These are phyloP conservation scores for Diaporthe citri DNA, from an alignment of 2,329 filamentous ascomycete species.

Conservation along the genomic window DNA sequence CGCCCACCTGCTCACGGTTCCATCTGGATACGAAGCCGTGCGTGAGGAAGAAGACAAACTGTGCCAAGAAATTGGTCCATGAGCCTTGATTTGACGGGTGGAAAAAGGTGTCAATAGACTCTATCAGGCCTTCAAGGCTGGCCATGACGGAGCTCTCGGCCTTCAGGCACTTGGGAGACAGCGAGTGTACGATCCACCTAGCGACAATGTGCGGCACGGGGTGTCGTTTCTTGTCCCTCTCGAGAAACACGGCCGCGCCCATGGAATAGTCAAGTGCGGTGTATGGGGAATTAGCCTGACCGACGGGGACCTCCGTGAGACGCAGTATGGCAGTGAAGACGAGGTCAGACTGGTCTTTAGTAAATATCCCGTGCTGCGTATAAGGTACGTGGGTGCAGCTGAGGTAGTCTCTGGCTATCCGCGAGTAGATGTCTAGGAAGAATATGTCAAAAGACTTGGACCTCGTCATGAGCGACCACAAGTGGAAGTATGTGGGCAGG, in stretches of 20 bases:
- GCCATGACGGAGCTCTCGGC: constrained; percentile 84
- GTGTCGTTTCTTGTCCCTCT: constrained; percentile 94
- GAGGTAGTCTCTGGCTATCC: constrained; percentile 87
- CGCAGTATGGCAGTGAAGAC: constrained; percentile 93
- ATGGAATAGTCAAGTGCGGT: constrained; percentile 85
- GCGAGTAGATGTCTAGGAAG: constrained; percentile 90
- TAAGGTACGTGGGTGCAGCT: constrained; percentile 82
- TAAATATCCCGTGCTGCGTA: constrained; percentile 90
- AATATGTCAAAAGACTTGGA: constrained; percentile 89
- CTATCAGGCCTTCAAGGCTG: constrained; percentile 89
- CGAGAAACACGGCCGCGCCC: constrained; percentile 86
- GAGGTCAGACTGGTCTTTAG: constrained; percentile 88
- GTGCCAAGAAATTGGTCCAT: constrained; percentile 91
- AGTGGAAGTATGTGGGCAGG: constrained; percentile 93
- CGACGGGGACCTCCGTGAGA: constrained; percentile 94
- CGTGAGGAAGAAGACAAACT: constrained; percentile 90
- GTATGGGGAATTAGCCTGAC: constrained; percentile 94
- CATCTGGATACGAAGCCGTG: constrained; percentile 98
- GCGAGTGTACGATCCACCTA: constrained; percentile 90
- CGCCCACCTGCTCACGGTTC: constrained; percentile 94
- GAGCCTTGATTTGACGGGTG: constrained; percentile 94
- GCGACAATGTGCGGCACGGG: constrained; percentile 93
- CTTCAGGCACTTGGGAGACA: constrained; percentile 86
- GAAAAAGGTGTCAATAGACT: constrained; percentile 98
- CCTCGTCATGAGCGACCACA: constrained; percentile 93